Evolutionary conservation across 2,329 filamentous ascomycete species (phyloP).

Genomic region (Triangularia verruculosa): DNA sequence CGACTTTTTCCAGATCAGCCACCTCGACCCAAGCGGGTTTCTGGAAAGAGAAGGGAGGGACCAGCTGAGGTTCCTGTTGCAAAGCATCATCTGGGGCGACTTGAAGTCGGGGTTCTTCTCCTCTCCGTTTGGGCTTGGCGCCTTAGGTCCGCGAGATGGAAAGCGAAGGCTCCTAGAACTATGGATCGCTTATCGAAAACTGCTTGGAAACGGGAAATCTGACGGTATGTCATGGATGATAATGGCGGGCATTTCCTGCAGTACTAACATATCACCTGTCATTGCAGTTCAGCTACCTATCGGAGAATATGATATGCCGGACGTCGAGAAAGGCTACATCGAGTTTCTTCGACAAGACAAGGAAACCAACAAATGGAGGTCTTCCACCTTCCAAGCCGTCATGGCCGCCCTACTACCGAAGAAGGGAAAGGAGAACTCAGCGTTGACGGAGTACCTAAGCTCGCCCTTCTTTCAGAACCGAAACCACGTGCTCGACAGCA

Average conservation of each 20-base stretch:
- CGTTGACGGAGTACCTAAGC: background rate
- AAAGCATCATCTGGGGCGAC: constrained; percentile 24
- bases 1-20: constrained; percentile 4
- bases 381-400: constrained; percentile 29
- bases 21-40: constrained; percentile 23
- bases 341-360: constrained; percentile 23
- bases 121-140: constrained; percentile 28
- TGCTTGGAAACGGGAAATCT: constrained; percentile 16
- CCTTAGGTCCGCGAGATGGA: constrained; percentile 18
- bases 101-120: constrained; percentile 29
- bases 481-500: constrained; percentile 1
- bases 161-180: constrained; percentile 18
- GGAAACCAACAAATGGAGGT: constrained; percentile 29
- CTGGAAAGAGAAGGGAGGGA: constrained; percentile 19
- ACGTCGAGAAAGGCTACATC: constrained; percentile 12
- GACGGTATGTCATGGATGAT: background rate
- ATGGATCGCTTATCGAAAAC: constrained; percentile 18
- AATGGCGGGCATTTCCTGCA: background rate
- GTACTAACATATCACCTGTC: background rate
- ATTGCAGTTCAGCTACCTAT: background rate
- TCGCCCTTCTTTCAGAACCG: constrained; percentile 3
- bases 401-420: constrained; percentile 20
- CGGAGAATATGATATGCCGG: background rate
- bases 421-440: background rate
- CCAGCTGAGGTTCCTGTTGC: constrained; percentile 21